Conservation (phyloP, 2,329 filamentous ascomycete species). For the Tolypocladium guangdongense region DNA sequence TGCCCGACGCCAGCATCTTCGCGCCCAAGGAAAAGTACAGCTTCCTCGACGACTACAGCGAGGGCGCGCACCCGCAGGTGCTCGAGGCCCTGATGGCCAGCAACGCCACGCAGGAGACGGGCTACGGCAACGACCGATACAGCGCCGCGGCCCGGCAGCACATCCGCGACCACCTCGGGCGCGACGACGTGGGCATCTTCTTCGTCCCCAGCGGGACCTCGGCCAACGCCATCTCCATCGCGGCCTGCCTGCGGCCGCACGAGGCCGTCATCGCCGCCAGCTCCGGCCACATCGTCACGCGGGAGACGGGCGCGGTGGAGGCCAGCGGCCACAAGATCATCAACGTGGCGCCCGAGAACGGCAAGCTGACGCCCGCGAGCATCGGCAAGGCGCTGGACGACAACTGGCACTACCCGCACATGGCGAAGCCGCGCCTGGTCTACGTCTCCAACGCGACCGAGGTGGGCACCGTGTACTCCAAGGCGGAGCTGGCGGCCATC, state of each 20-base stretch:
- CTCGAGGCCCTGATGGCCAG: slow-evolving; percentile 32
- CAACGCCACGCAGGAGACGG: slow-evolving; percentile 32
- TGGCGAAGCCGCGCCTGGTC: slow-evolving; percentile 38
- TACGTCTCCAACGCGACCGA: slow-evolving; percentile 42
- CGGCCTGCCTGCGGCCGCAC: slow-evolving; percentile 36
- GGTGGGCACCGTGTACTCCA: slow-evolving; percentile 36
- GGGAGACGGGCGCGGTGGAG: slow-evolving; percentile 40
- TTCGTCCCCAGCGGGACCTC: slow-evolving; percentile 42
- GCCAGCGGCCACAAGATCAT: slow-evolving; percentile 42
- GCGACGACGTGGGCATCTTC: slow-evolving; percentile 32
- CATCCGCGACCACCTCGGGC: slow-evolving; percentile 26
- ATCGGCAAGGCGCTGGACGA: slow-evolving; percentile 31
- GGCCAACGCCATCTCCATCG: slow-evolving; percentile 40
- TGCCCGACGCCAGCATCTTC: slow-evolving; percentile 5
- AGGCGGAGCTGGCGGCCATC: slow-evolving; percentile 28
- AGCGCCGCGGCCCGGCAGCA: slow-evolving; percentile 27
- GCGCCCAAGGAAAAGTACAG: slow-evolving; percentile 23
- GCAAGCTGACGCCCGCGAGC: slow-evolving; percentile 33
- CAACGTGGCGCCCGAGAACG: slow-evolving; percentile 30
- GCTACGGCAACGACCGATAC: slow-evolving; percentile 36
- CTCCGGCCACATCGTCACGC: slow-evolving; percentile 36
- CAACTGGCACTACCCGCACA: slow-evolving; percentile 40
- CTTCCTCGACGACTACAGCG: slow-evolving; percentile 40
- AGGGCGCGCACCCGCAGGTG: slow-evolving; percentile 38
- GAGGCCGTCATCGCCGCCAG: slow-evolving; percentile 40